Evolutionary conservation across 352 stramenopile species (phyloP).

Genomic region (Globisporangium nunn): DNA sequence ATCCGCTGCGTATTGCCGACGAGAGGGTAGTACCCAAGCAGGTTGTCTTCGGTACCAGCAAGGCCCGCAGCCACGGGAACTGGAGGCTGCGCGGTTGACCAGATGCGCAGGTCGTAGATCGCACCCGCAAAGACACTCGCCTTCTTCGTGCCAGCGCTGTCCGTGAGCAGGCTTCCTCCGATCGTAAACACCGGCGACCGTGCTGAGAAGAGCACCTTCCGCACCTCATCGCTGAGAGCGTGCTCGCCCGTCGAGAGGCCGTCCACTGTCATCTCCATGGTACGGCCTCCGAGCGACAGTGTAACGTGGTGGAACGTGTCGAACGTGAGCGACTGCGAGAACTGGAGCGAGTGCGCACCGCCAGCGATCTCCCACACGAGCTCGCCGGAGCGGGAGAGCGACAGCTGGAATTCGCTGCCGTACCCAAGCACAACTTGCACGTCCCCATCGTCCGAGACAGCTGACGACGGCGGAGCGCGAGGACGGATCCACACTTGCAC

Average conservation of each 20-base stretch:
- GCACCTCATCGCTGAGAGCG: constrained; percentile 14
- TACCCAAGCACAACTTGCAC: constrained; percentile 55
- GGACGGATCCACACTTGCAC: constrained; percentile 66
- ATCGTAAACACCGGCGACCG: constrained; percentile 34
- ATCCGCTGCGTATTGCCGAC: constrained; percentile 53
- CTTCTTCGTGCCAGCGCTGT: constrained; percentile 15
- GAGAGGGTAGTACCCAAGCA: constrained; percentile 76
- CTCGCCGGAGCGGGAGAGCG: constrained; percentile 24
- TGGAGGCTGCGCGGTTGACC: constrained; percentile 24
- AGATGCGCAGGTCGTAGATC: constrained; percentile 69
- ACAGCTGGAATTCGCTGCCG: constrained; percentile 51
- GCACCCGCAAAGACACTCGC: constrained; percentile 45
- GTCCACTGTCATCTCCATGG: constrained; percentile 39
- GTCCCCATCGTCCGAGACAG: constrained; percentile 4
- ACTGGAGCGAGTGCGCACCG: constrained; percentile 29
- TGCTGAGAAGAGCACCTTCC: constrained; percentile 20
- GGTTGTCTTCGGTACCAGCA: constrained; percentile 28
- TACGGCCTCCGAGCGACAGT: constrained; percentile 35
- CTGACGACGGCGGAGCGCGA: constrained; percentile 5
- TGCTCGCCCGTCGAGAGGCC: constrained; percentile 27
- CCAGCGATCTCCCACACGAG: constrained; percentile 48
- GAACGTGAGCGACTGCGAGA: constrained; percentile 26
- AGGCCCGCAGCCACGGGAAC: constrained; percentile 13
- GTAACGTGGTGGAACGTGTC: constrained; percentile 60
- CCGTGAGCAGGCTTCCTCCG: constrained; percentile 37